Conservation (phyloP, 805 yeast genomes). For the Myxozyma monticola region DNA sequence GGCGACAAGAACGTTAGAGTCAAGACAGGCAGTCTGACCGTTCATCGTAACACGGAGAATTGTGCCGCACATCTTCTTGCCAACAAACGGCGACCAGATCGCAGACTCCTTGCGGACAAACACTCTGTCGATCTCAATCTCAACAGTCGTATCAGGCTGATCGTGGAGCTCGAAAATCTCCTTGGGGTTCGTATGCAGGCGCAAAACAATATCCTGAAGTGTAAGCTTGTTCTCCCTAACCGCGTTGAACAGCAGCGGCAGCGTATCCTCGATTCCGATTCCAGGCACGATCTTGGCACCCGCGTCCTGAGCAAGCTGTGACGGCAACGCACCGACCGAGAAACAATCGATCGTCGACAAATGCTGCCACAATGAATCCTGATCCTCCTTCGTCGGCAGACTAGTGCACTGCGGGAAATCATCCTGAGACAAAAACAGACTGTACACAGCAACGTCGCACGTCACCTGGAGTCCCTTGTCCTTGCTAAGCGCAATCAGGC, state of each 20-base stretch:
- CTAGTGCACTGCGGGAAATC: conserved; percentile 67
- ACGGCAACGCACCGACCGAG: conserved; percentile 79
- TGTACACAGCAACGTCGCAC: conserved; percentile 80
- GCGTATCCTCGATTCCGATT: conserved; percentile 72
- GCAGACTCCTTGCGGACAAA: conserved; percentile 36
- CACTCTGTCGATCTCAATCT: conserved; percentile 77
- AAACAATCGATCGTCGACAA: conserved; percentile 77
- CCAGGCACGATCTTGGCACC: conserved; percentile 67
- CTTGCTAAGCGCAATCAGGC: conserved; percentile 81
- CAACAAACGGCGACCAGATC: conserved; percentile 56
- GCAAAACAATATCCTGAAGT: conserved; percentile 65
- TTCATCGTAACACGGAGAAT: conserved; percentile 84
- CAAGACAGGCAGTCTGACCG: conserved; percentile 78
- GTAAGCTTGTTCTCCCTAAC: conserved; percentile 72
- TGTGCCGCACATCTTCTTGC: conserved; percentile 64
- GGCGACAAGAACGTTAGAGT: conserved; percentile 66
- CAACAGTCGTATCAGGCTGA: conserved; percentile 70
- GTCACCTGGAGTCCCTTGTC: conserved; percentile 79
- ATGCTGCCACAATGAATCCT: conserved; percentile 76
- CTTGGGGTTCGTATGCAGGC: conserved; percentile 79
- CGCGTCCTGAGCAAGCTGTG: conserved; percentile 63
- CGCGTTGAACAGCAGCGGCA: conserved; percentile 80
- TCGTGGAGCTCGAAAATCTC: conserved; percentile 79
- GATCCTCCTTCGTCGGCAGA: conserved; percentile 81
- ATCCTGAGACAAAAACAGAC: conserved; percentile 69